These are phyloP conservation scores for Diaporthe ampelina DNA, from an alignment of 2,329 filamentous ascomycete species.

Conservation along the genomic window DNA sequence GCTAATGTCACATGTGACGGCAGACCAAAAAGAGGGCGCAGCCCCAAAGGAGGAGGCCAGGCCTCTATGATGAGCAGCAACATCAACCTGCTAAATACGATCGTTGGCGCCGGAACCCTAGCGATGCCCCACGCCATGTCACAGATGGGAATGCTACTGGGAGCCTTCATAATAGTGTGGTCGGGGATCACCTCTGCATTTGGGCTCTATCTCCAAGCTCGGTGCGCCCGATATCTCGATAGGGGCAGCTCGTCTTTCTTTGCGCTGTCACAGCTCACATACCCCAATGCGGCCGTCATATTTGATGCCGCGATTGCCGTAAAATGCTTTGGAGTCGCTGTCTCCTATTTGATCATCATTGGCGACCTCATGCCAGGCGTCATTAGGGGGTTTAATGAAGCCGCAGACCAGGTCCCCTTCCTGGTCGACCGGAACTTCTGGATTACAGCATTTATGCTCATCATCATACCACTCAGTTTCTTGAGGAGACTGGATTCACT, in stretches of 20 bases:
- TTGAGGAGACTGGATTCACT: conserved; percentile 91
- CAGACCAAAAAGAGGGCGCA: conserved; percentile 69
- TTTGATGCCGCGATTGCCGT: conserved; percentile 97
- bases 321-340: conserved; percentile 97
- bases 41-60: conserved; percentile 82
- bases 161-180: conserved; percentile 89
- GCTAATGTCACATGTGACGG: conserved; percentile 31
- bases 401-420: conserved; percentile 76
- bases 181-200: conserved; percentile 90
- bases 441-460: conserved; percentile 97
- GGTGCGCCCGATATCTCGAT: conserved; percentile 93
- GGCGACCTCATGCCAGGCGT: conserved; percentile 98
- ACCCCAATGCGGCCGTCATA: conserved; percentile 93
- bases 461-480: conserved; percentile 95
- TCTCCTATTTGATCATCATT: conserved; percentile 98
- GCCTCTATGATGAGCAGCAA: conserved; percentile 92
- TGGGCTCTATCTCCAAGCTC: conserved; percentile 93
- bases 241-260: conserved; percentile 93
- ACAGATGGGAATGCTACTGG: conserved; percentile 93
- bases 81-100: conserved; percentile 97
- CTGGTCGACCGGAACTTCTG: conserved; percentile 94
- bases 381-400: conserved; percentile 81
- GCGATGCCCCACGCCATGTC: conserved; percentile 96
- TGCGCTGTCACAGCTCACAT: conserved; percentile 95
- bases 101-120: conserved; percentile 93